Evolutionary conservation across 495 filamentous ascomycete species (phyloP).

Genomic region (Annulohypoxylon stygium): DNA sequence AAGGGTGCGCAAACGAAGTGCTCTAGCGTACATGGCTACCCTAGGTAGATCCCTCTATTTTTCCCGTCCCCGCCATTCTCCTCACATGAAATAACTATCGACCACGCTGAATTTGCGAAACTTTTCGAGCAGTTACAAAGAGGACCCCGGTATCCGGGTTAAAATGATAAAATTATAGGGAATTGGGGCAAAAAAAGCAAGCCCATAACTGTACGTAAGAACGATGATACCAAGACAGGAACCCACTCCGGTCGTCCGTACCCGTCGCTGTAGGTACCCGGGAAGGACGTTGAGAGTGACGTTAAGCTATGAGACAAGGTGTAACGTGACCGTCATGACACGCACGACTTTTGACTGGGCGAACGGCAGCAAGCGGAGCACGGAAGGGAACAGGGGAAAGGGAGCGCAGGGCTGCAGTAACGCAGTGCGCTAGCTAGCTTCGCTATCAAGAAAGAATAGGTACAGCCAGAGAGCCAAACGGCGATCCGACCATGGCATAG

Average conservation of each 20-base stretch:
- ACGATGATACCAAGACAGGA: background rate
- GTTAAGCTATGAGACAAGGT: slow-evolving; percentile 16
- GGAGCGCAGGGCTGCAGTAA: slow-evolving; percentile 38
- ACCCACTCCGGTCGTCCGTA: background rate
- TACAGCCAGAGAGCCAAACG: background rate
- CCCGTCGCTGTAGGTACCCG: slow-evolving; percentile 7
- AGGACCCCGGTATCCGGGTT: background rate
- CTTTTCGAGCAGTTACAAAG: slow-evolving; percentile 1
- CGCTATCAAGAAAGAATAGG: background rate
- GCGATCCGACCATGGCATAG: slow-evolving; percentile 20
- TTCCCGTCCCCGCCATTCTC: slow-evolving; percentile 11
- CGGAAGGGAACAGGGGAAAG: slow-evolving; percentile 10
- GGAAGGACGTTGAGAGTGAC: slow-evolving; percentile 12
- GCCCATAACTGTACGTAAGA: background rate
- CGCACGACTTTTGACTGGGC: slow-evolving; percentile 5
- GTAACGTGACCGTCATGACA: slow-evolving; percentile 31
- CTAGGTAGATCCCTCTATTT: slow-evolving; percentile 16
- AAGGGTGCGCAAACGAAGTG: slow-evolving; percentile 34
- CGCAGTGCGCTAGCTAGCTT: slow-evolving; percentile 26
- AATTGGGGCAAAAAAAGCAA: background rate
- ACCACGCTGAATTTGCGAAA: background rate
- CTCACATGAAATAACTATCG: slow-evolving; percentile 23
- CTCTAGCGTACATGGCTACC: slow-evolving; percentile 10
- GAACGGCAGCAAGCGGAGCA: slow-evolving; percentile 18
- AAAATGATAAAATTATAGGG: background rate